Evolutionary conservation across 2,329 filamentous ascomycete genomes (phyloP).

Genomic region (Ustulina deusta): DNA sequence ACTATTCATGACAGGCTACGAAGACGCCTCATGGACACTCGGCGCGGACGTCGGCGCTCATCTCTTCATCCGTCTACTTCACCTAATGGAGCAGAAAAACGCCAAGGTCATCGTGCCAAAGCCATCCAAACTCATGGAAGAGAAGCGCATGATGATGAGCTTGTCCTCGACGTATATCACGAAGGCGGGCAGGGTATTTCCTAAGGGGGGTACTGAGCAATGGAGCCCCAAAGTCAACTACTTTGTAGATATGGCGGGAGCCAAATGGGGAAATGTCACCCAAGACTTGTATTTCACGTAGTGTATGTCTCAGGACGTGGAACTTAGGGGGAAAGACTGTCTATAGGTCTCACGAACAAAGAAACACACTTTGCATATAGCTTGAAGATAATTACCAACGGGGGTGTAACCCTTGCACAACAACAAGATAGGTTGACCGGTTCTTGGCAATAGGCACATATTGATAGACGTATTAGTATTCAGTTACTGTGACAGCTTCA

Average conservation of each 20-base stretch:
- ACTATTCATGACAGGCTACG: constrained; percentile 72
- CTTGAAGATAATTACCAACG: too few species aligned
- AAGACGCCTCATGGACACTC: constrained; percentile 75
- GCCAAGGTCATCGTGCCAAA: constrained; percentile 36
- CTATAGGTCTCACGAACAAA: too few species aligned
- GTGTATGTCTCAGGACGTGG: not conserved
- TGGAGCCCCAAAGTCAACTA: constrained; percentile 46
- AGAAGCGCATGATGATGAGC: constrained; percentile 49
- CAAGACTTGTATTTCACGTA: constrained; percentile 41
- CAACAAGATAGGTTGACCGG: too few species aligned
- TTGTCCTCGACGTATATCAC: constrained; percentile 55
- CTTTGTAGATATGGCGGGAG: constrained; percentile 41
- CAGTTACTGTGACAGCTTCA: not conserved
- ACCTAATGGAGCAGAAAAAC: constrained; percentile 56
- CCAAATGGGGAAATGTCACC: constrained; percentile 43
- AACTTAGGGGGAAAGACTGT: not conserved
- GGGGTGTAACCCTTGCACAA: too few species aligned
- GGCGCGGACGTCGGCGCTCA: constrained; percentile 68
- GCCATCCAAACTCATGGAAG: constrained; percentile 30
- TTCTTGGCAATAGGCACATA: not conserved
- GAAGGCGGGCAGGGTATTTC: constrained; percentile 54
- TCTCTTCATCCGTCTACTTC: constrained; percentile 63
- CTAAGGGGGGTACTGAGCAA: constrained; percentile 49
- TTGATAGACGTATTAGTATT: not conserved
- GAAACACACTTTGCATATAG: too few species aligned